Conservation (phyloP, 2,329 filamentous ascomycete genomes). For the Talaromyces sp. region DNA sequence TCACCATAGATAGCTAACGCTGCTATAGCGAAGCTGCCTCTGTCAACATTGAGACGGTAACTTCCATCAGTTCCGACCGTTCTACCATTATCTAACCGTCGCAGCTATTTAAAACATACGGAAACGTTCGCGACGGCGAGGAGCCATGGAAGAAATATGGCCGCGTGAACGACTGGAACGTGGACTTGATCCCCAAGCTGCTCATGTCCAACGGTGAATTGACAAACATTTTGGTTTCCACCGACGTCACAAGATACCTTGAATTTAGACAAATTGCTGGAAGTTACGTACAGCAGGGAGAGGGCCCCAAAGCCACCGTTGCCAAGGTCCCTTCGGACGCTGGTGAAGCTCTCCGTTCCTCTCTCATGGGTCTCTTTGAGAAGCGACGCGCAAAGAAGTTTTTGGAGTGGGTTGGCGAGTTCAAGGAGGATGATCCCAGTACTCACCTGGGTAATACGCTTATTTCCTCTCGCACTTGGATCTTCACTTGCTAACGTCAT, state of each 20-base stretch:
- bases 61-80: background rate
- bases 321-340: constrained; percentile 97
- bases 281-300: constrained; percentile 90
- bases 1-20: constrained; percentile 28
- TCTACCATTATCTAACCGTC: constrained; percentile 31
- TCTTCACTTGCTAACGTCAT: background rate
- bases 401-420: constrained; percentile 89
- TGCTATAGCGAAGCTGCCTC: constrained; percentile 79
- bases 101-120: constrained; percentile 95
- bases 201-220: constrained; percentile 98
- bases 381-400: constrained; percentile 97
- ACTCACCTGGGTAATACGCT: constrained; percentile 78
- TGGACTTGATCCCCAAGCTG: constrained; percentile 96
- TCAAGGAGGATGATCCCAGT: constrained; percentile 73
- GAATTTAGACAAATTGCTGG: constrained; percentile 94
- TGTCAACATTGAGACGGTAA: constrained; percentile 90
- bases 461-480: background rate
- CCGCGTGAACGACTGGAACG: constrained; percentile 97
- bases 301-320: constrained; percentile 78
- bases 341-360: constrained; percentile 82
- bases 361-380: constrained; percentile 95
- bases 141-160: constrained; percentile 99
- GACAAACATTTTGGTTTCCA: constrained; percentile 97
- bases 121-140: constrained; percentile 72
- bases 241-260: constrained; percentile 83